phyloP scores from a whole-genome alignment of 2,329 filamentous ascomycete genomes.

The Acrocalymma vagum region DNA sequence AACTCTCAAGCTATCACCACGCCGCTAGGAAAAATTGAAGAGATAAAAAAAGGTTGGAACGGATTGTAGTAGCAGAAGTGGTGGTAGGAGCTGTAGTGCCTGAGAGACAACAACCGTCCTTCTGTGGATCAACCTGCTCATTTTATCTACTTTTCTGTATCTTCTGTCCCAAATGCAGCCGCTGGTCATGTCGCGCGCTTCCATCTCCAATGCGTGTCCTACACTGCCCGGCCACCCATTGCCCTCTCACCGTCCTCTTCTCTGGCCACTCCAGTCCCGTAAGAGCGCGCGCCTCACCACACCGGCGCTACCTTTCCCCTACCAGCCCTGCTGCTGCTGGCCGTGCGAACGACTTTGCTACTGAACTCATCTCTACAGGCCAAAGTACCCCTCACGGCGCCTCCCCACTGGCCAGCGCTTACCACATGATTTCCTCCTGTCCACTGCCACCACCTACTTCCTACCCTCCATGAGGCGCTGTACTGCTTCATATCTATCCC shows the following conservation, averaged over 20 bases:
- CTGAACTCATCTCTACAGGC: conserved; percentile 39
- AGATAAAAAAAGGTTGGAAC: no score
- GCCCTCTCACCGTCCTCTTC: conserved; percentile 30
- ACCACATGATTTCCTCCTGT: conserved; percentile 30
- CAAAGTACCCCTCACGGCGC: conserved; percentile 19
- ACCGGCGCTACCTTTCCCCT: conserved; percentile 38
- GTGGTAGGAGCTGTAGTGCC: no score
- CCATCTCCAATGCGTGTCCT: conserved; percentile 34
- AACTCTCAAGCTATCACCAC: no score
- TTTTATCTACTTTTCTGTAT: no score
- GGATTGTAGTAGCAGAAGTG: no score
- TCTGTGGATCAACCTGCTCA: no score
- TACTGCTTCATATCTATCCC: conserved; percentile 25
- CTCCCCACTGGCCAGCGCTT: conserved; percentile 39
- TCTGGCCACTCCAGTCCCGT: conserved; percentile 43
- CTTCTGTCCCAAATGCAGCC: conserved; percentile 47
- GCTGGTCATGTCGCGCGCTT: conserved; percentile 50
- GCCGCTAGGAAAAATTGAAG: no score
- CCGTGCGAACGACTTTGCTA: conserved; percentile 35
- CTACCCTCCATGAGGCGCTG: conserved; percentile 31
- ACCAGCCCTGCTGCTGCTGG: conserved; percentile 30
- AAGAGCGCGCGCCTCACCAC: conserved; percentile 45
- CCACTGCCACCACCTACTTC: conserved; percentile 29
- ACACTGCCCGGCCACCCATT: conserved; percentile 36
- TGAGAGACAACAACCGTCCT: no score